Evolutionary conservation across 2,329 filamentous ascomycete genomes (phyloP).

Genomic region (Tetracladium maxilliforme): DNA sequence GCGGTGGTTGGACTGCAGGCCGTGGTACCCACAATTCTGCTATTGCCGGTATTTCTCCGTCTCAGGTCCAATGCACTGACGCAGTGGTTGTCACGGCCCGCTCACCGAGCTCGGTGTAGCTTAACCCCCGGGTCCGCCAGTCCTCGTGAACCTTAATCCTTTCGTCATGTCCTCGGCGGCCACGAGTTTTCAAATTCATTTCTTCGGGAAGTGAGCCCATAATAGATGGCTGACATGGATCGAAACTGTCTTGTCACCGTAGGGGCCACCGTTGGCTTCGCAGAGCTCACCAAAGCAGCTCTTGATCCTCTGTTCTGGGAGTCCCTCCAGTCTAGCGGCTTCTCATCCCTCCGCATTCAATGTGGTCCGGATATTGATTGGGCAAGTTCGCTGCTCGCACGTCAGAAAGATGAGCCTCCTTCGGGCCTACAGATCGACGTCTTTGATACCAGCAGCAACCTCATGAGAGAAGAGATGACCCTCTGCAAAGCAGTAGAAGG

Average conservation of each 20-base stretch:
- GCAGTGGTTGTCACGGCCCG: too few species aligned
- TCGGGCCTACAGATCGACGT: constrained; percentile 35
- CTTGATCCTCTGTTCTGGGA: constrained; percentile 47
- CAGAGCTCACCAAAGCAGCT: constrained; percentile 50
- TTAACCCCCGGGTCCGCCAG: too few species aligned
- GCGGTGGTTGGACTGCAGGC: too few species aligned
- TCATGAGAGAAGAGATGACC: constrained; percentile 30
- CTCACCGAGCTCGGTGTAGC: too few species aligned
- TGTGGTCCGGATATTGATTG: constrained; percentile 52
- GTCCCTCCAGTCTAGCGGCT: constrained; percentile 41
- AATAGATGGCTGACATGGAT: too few species aligned
- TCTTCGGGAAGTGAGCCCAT: too few species aligned
- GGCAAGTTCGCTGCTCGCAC: constrained; percentile 3
- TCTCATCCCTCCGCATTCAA: constrained; percentile 63
- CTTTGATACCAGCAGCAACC: constrained; percentile 50
- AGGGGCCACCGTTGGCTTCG: constrained; percentile 80
- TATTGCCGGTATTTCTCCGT: too few species aligned
- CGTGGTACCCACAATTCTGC: too few species aligned
- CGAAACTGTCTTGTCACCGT: constrained; percentile 69
- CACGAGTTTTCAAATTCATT: too few species aligned
- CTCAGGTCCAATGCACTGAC: too few species aligned
- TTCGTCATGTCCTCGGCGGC: too few species aligned
- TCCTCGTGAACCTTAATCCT: too few species aligned
- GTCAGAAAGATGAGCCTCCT: constrained; percentile 6
- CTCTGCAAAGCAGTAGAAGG: constrained; percentile 31